phyloP scores from a whole-genome alignment of 163 green algal genomes.

The Dunaliella salina region DNA sequence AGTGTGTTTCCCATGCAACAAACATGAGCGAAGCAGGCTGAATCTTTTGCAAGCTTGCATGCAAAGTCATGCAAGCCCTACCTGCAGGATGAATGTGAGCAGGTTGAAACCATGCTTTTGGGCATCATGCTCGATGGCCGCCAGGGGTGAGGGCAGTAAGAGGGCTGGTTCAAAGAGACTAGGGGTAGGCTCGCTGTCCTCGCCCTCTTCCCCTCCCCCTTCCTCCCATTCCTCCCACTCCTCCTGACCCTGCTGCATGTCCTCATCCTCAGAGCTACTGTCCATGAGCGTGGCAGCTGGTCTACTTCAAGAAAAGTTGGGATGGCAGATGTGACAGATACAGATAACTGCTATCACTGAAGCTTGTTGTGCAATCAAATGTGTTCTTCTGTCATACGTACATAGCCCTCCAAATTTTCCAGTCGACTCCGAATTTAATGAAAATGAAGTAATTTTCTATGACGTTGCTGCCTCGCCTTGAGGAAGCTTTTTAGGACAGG shows the following conservation, averaged over 20 bases:
- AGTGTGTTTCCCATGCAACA: too few relatives aligned
- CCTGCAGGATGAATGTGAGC: slow-evolving; percentile 41
- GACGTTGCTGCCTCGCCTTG: background rate
- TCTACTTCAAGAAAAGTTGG: too few relatives aligned
- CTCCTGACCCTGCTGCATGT: slow-evolving; percentile 20
- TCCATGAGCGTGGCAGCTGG: background rate
- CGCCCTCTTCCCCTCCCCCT: slow-evolving; percentile 10
- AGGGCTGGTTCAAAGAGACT: slow-evolving; percentile 53
- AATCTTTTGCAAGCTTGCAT: too few relatives aligned
- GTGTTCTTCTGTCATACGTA: too few relatives aligned
- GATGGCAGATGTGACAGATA: too few relatives aligned
- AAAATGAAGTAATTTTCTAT: too few relatives aligned
- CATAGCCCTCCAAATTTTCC: too few relatives aligned
- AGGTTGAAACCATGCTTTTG: slow-evolving; percentile 65
- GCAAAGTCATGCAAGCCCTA: slow-evolving; percentile 6
- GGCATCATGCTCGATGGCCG: slow-evolving; percentile 58
- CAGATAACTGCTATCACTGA: too few relatives aligned
- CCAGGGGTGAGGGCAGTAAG: slow-evolving; percentile 49
- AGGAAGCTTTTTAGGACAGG: too few relatives aligned
- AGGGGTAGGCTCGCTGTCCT: slow-evolving; percentile 37
- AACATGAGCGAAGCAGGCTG: too few relatives aligned
- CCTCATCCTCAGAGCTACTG: background rate
- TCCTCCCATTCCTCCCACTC: slow-evolving; percentile 71
- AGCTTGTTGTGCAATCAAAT: too few relatives aligned
- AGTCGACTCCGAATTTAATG: too few relatives aligned